Base-by-base conservation (phyloP, 352 stramenopile species). In the Pythium graminicola region DNA sequence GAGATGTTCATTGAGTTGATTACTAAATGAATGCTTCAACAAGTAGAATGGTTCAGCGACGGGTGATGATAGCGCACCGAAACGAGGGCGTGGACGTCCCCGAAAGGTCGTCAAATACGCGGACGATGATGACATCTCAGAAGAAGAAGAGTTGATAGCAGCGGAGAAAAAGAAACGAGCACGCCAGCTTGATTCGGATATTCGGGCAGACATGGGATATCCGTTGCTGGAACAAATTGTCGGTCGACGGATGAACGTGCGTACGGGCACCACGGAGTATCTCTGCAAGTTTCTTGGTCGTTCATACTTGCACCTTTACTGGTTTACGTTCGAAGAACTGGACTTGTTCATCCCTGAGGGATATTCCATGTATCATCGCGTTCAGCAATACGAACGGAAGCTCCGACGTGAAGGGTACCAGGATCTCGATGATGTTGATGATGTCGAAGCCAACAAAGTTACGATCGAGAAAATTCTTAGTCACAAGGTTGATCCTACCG, bases 391-490 rank as follows among this genome's bases (percentile, higher is more conserved):
- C 53, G 85, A 95, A 59, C 76, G 81, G 33, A 93, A 93, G 52
- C 50, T 90, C 31, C 60, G 72, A 23, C 76, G 83, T 22, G 82
- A 93, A 58, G 85, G 85, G 29, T 93, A 93, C 56, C 72, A 89
- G 43, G 73, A 90, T 40, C 53, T 90, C 23, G 82, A 95, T 49
- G 85, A 95, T 51, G 85, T 93, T 8, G 85, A 95, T 43, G 85
- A 95, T 45, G 50, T 95, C 1, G 83, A 95, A 41, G 72, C 79
- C 13, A 91, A 91, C 60, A 92, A 93, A 55, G 64, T 92, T 19
- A 91, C 81, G 8, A 80, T 93, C 27, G 84, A 95, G 54, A 95
- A 90, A 56, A 93, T 95, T 11, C 59, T 95, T 52, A 92, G 73
- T 52, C 84, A 95, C 57, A 89, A 90, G 26, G 68, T 93, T 11